Base-by-base conservation (phyloP, 495 filamentous ascomycete species). In the Rhypophila decipiens region DNA sequence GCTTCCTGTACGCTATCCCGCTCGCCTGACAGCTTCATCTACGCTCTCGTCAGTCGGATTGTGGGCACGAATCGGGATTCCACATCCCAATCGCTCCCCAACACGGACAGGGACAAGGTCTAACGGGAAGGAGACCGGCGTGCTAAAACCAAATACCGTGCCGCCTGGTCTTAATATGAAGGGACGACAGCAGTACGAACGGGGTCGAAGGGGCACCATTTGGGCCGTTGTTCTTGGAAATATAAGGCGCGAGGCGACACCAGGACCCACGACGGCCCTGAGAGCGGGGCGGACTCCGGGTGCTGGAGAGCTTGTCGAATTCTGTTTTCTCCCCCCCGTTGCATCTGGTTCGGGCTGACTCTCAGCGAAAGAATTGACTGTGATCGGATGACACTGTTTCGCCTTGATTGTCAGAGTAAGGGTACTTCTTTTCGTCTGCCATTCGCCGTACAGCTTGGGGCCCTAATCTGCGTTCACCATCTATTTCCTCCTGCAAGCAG, bases 61-160 rank as follows among this genome's bases (percentile, higher is more conserved):
- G 20, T 22, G 19, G 27, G 27, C 27, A 13, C 27, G 27, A 7
- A 13, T 31, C 27, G 27, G 7, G 27, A 7, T 7, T 31, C 7
- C 13, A 13, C 7, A 31, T 31, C 27, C 13, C 7, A 31, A 31
- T 31, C 27, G 27, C 7, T 31, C 27, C n/a, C n/a, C n/a, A n/a
- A n/a, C n/a, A n/a, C n/a, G 15, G 39, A 20, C 27, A 50, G 24
- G 42, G 46, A 31, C 44, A 37, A 45, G 42, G 40, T 34, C 37
- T 21, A 39, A 35, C 34, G 47, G 50, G 37, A 53, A 39, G 29
- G 37, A 23, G 17, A 18, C 37, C 34, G 7, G 27, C 27, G 27
- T 13, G 7, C 27, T 31, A 7, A 7, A 7, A 7, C 12, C 43
- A 47, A 47, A 44, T 45, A 49, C 50, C 46, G 46, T 57, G 50